Conservation (phyloP, 805 yeast genomes). For the Schizosaccharomyces osmophilus region DNA sequence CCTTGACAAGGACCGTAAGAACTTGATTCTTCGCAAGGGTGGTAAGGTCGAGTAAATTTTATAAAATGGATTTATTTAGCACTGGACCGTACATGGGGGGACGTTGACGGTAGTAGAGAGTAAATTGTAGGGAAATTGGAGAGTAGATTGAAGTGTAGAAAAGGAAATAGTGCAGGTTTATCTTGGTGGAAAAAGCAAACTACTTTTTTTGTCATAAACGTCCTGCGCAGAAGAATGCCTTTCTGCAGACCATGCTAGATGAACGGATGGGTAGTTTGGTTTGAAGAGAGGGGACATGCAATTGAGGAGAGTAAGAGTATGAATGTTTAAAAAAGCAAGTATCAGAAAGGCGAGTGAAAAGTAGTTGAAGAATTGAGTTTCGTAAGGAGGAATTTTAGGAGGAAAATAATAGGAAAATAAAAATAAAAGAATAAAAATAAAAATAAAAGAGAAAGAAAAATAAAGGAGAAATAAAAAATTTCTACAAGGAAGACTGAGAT, state of each 20-base stretch:
- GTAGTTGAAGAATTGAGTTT: too few species aligned
- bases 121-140: too few species aligned
- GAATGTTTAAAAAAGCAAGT: background rate
- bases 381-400: too few species aligned
- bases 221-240: background rate
- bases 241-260: background rate
- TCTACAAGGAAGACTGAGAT: too few species aligned
- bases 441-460: too few species aligned
- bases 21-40: slow-evolving; percentile 56
- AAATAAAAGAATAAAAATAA: too few species aligned
- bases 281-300: background rate
- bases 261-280: background rate
- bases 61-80: background rate
- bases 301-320: too few species aligned
- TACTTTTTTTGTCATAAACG: background rate
- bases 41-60: slow-evolving; percentile 49
- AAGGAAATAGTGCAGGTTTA: background rate
- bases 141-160: too few species aligned
- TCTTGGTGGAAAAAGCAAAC: background rate
- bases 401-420: too few species aligned
- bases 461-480: too few species aligned
- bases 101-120: background rate
- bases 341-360: too few species aligned
- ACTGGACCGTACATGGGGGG: background rate
- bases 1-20: slow-evolving; percentile 82